Conservation (phyloP, 768 basidiomycete genomes). For the Boletus tylopilopsis region DNA sequence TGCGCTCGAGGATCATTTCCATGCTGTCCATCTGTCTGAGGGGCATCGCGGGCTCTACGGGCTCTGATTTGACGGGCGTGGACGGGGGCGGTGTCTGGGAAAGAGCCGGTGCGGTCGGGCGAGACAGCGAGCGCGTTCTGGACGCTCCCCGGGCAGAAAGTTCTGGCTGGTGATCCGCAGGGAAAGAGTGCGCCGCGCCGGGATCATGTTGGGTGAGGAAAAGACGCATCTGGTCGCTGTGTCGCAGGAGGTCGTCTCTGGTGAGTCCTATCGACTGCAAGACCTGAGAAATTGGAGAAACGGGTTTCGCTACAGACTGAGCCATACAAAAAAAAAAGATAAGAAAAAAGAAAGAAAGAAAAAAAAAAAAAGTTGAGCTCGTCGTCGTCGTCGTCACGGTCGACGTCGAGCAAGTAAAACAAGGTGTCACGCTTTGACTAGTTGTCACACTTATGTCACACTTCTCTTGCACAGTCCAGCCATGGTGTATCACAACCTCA, state of each 20-base stretch:
- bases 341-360: not conserved
- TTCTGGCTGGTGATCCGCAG: conserved; percentile 31
- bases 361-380: conserved; percentile 4
- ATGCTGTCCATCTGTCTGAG: conserved; percentile 66
- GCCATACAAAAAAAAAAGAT: conserved; percentile 15
- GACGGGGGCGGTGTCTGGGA: conserved; percentile 41
- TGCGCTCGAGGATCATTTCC: conserved; percentile 74
- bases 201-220: conserved; percentile 60
- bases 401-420: conserved; percentile 19
- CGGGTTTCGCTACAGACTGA: conserved; percentile 25
- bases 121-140: conserved; percentile 43
- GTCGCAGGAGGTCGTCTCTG: conserved; percentile 66
- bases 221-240: conserved; percentile 76
- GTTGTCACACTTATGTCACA: conserved; percentile 23
- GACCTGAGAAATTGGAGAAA: conserved; percentile 71
- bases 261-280: conserved; percentile 71
- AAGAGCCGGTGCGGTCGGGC: conserved; percentile 43
- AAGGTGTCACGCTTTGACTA: conserved; percentile 17
- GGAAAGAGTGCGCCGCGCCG: conserved; percentile 43
- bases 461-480: conserved; percentile 7
- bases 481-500: conserved; percentile 87
- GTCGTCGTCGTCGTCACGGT: conserved; percentile 25
- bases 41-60: conserved; percentile 45
- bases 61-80: conserved; percentile 65
- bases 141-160: conserved; percentile 40